Percentiles rank a stretch among this genome's conserved stretches.
phyloP scores from a whole-genome alignment of 768 basidiomycete genomes.

The Peribolospora kevripleyi region DNA sequence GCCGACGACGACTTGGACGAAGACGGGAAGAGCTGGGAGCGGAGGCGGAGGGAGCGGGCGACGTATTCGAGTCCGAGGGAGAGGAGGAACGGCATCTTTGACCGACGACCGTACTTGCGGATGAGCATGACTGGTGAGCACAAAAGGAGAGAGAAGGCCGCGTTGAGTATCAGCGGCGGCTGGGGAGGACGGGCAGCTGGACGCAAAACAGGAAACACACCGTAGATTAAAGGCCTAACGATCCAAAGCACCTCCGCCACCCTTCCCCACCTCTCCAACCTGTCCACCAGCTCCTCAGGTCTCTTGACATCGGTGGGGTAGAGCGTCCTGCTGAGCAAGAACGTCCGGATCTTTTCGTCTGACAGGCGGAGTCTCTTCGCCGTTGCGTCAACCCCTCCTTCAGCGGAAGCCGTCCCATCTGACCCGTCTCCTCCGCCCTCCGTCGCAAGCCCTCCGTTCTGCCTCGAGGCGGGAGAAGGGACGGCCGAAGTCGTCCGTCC shows the following conservation, averaged over 20 bases:
- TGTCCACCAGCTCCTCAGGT: constrained; percentile 13
- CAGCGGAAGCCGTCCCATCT: not conserved
- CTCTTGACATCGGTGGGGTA: constrained; percentile 12
- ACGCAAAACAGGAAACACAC: constrained; percentile 4
- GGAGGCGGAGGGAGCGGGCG: constrained; percentile 8
- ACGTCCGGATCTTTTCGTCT: constrained; percentile 7
- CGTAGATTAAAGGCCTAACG: constrained; percentile 14
- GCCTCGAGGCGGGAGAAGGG: too few species aligned
- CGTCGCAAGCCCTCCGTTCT: too few species aligned
- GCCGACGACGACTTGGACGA: too few species aligned
- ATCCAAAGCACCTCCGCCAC: constrained; percentile 14
- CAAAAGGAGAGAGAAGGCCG: not conserved
- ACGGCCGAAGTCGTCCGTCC: not conserved
- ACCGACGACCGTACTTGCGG: constrained; percentile 11
- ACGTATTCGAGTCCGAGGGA: constrained; percentile 15
- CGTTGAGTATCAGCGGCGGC: not conserved
- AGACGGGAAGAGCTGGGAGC: not conserved
- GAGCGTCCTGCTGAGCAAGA: constrained; percentile 10
- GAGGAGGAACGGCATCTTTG: constrained; percentile 13
- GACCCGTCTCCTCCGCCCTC: not conserved
- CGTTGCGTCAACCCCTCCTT: not conserved
- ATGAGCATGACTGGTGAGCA: constrained; percentile 9
- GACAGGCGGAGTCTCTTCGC: too few species aligned
- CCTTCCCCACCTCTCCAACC: constrained; percentile 5
- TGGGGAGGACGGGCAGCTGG: not conserved